Evolutionary conservation across 257 asterid species (phyloP).

Genomic region (Salvia miltiorrhiza): DNA sequence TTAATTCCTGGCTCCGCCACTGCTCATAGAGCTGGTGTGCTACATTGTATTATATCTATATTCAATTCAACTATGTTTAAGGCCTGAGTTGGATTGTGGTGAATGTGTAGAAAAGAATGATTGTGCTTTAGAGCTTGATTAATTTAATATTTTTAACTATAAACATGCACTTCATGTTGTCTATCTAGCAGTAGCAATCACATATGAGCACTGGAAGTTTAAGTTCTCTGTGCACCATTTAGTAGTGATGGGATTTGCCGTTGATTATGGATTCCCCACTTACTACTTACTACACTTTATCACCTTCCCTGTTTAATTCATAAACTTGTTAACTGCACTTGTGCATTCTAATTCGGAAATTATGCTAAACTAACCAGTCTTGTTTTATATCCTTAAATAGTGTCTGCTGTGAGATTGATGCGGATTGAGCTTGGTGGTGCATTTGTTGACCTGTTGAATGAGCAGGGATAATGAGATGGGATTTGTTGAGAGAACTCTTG

Average conservation of each 20-base stretch:
- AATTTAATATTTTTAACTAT: neutral
- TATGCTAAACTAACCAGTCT: neutral
- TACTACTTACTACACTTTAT: neutral
- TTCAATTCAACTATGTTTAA: neutral
- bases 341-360: neutral
- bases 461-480: slow-evolving; percentile 91
- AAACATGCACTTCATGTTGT: neutral
- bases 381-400: slow-evolving; percentile 30
- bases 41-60: neutral
- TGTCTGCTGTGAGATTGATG: slow-evolving; percentile 94
- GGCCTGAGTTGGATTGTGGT: neutral
- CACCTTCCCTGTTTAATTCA: neutral
- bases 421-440: slow-evolving; percentile 91
- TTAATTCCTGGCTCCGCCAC: too few species aligned
- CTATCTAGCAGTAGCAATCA: neutral
- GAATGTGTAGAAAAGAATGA: neutral
- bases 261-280: neutral
- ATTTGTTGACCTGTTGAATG: slow-evolving; percentile 89
- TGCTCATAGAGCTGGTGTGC: slow-evolving; percentile 92
- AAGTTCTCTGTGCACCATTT: neutral
- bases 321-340: neutral
- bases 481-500: slow-evolving; percentile 90
- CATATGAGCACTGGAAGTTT: neutral
- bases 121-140: neutral
- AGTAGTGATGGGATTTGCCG: neutral